Evolutionary conservation across 2,329 filamentous ascomycete species (phyloP).

Genomic region (Boeremia lycopersici): DNA sequence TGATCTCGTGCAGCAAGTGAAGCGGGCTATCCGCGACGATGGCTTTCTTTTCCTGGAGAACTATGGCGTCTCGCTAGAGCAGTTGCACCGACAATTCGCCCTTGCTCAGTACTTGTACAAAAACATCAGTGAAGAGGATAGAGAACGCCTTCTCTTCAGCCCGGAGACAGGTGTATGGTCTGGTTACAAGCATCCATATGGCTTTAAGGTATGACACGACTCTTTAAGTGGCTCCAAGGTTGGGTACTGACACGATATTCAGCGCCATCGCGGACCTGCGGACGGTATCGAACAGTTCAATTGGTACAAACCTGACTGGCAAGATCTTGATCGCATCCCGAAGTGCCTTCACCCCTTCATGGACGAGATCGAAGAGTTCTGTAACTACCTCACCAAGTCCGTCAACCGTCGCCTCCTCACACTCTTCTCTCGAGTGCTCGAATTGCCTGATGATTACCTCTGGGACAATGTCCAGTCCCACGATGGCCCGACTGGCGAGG

Average conservation of each 20-base stretch:
- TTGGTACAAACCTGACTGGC: constrained; percentile 57
- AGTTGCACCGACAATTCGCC: constrained; percentile 57
- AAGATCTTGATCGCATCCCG: constrained; percentile 52
- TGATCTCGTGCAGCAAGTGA: constrained; percentile 50
- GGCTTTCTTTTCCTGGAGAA: constrained; percentile 55
- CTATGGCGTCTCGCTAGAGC: constrained; percentile 56
- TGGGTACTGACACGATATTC: no score
- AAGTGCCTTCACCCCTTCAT: constrained; percentile 57
- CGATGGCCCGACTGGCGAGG: constrained; percentile 29
- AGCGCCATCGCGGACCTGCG: constrained; percentile 47
- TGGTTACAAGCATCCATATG: constrained; percentile 58
- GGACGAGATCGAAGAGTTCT: constrained; percentile 57
- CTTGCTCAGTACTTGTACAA: constrained; percentile 58
- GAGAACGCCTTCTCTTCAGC: constrained; percentile 55
- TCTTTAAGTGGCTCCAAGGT: no score
- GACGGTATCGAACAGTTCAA: constrained; percentile 63
- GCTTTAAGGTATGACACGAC: constrained; percentile 43
- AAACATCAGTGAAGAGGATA: constrained; percentile 59
- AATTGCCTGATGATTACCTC: constrained; percentile 31
- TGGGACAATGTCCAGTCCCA: constrained; percentile 33
- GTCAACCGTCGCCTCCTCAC: constrained; percentile 51
- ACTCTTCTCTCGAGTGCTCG: constrained; percentile 31
- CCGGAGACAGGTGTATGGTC: constrained; percentile 58
- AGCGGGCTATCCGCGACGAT: constrained; percentile 42
- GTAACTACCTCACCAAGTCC: constrained; percentile 56